Evolutionary conservation across 169 alveolate species (phyloP).

Genomic region (Plasmodium gonderi): DNA sequence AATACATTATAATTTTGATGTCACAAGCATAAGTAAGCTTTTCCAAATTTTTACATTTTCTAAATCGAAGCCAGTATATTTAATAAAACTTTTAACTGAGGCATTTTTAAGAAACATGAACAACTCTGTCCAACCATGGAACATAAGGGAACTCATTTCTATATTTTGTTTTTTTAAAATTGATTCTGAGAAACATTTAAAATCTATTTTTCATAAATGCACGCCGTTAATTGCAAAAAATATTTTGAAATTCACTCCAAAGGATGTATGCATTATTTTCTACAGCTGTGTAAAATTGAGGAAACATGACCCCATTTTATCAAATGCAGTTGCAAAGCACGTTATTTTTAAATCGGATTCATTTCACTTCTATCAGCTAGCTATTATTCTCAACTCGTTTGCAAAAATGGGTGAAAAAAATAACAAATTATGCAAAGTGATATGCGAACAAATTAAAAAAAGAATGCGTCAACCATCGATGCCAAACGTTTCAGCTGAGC

Average conservation of each 20-base stretch:
- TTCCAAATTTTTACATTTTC: constrained; percentile 39
- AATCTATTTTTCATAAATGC: constrained; percentile 28
- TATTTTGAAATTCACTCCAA: constrained; percentile 24
- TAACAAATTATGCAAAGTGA: constrained; percentile 32
- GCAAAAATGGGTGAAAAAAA: constrained; percentile 46
- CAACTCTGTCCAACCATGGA: constrained; percentile 19
- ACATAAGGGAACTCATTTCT: constrained; percentile 46
- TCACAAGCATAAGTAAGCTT: constrained; percentile 48
- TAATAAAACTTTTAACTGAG: constrained; percentile 39
- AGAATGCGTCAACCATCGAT: not conserved
- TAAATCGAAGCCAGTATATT: constrained; percentile 17
- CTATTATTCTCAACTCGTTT: constrained; percentile 37
- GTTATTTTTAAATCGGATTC: constrained; percentile 8
- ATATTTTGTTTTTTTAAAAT: constrained; percentile 48
- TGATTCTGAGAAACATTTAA: constrained; percentile 1
- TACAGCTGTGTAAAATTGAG: constrained; percentile 40
- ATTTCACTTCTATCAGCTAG: constrained; percentile 40
- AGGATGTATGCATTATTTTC: constrained; percentile 39
- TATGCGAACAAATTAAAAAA: constrained; percentile 39
- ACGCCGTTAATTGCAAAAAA: constrained; percentile 33
- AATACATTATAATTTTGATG: constrained; percentile 51
- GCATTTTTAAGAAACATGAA: not conserved
- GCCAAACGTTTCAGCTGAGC: too few species aligned
- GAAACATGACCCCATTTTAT: constrained; percentile 18
- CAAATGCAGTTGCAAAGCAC: constrained; percentile 23